Evolutionary conservation across 2,329 filamentous ascomycete genomes (phyloP), one percentile per base, ranked within the genome.

Genomic region (Aspergillus glaucus): DNA sequence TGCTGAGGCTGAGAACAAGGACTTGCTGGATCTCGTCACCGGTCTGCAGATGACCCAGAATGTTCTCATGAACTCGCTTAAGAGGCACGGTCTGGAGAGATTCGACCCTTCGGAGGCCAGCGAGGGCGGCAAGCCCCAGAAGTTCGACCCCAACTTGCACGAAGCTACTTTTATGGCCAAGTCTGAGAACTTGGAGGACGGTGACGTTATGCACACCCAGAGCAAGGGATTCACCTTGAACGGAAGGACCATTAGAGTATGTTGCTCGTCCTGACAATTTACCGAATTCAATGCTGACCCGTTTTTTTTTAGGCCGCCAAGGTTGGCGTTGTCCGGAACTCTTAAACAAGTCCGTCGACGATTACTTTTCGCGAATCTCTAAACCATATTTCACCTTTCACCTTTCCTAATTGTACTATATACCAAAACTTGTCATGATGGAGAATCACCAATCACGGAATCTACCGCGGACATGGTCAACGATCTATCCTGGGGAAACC

Each of bases 181-280:
- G 40, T 82, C 89, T 75, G 80, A 84, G 46, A 90, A 83, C 59
- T 94, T 95, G 79, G 87, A 95, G 70, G 84, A 97, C 64, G 89
- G 88, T 60, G 87, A 84, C 48, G 88, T 96, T 64, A 93, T 97
- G 75, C 84, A 86, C 68, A 89, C 89, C 44, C 92, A 97, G 79
- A 88, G 88, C 72, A 97, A 95, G 79, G 93, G 93, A 47, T 98
- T 95, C 78, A 84, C 83, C 72, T 81, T 97, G 56, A 97, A 98
- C 68, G 91, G 92, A 51, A 80, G 93, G 53, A 79, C 95, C 49
- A 73, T 98, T 63, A 83, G 93, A 69, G 78, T 78, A 63, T 62
- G 72, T 66, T 46, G 15, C 43, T 30, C 14, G 6, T 36, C 7
- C 8, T 15, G n/a, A n/a, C 3, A 36, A 2, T 36, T 17, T 40